A percentile compares a stretch with the other conserved stretches of the same genome.
phyloP scores from a whole-genome alignment of 2,329 filamentous ascomycete genomes.

The Aspergillus aculeatus region DNA sequence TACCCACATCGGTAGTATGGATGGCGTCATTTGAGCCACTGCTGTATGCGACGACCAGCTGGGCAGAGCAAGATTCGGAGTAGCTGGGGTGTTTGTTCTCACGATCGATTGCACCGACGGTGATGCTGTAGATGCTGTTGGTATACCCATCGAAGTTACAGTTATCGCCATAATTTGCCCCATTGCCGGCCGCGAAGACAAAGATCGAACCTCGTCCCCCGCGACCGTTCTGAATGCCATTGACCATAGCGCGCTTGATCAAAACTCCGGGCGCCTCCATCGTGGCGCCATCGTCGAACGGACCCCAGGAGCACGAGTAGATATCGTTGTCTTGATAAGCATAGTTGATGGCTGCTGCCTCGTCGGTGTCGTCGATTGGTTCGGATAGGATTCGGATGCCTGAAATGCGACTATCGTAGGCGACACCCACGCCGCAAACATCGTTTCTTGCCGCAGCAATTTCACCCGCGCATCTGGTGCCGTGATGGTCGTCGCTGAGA shows the following conservation, averaged over 20 bases:
- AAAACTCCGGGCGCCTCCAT: slow-evolving; percentile 93
- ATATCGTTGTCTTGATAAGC: slow-evolving; percentile 89
- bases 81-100: slow-evolving; percentile 90
- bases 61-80: slow-evolving; percentile 92
- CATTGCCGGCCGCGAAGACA: slow-evolving; percentile 96
- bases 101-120: slow-evolving; percentile 87
- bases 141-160: slow-evolving; percentile 99
- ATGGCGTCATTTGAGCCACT: slow-evolving; percentile 87
- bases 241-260: slow-evolving; percentile 86
- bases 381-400: slow-evolving; percentile 92
- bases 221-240: slow-evolving; percentile 85
- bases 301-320: slow-evolving; percentile 98
- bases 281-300: slow-evolving; percentile 84
- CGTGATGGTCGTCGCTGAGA: slow-evolving; percentile 83
- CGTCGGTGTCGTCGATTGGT: slow-evolving; percentile 85
- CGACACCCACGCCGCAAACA: slow-evolving; percentile 92
- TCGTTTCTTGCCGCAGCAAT: slow-evolving; percentile 89
- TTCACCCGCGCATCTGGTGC: slow-evolving; percentile 92
- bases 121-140: slow-evolving; percentile 98
- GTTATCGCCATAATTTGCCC: slow-evolving; percentile 82
- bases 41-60: slow-evolving; percentile 94
- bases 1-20: slow-evolving; percentile 92
- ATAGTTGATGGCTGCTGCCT: slow-evolving; percentile 90
- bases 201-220: slow-evolving; percentile 83
- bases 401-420: slow-evolving; percentile 85